These are phyloP conservation scores for Pseudoperonospora humuli DNA, from an alignment of 352 stramenopile genomes.

Conservation along the genomic window DNA sequence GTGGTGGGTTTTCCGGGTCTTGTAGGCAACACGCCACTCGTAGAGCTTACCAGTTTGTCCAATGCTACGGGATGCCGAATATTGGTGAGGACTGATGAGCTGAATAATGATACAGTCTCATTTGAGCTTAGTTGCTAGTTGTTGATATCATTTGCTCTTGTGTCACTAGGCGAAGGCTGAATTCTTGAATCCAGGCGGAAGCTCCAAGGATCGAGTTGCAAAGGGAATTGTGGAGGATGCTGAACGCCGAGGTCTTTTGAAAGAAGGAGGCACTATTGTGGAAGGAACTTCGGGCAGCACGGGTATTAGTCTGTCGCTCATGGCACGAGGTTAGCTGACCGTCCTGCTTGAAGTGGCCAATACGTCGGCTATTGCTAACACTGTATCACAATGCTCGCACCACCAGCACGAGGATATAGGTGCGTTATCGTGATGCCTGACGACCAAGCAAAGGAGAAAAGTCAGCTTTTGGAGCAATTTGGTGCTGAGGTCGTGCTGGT, in stretches of 20 bases:
- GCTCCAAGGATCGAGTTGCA: constrained; percentile 95
- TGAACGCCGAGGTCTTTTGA: constrained; percentile 84
- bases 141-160: neutral
- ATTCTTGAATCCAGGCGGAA: constrained; percentile 95
- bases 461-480: constrained; percentile 67
- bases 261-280: constrained; percentile 89
- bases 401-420: constrained; percentile 86
- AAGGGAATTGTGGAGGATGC: constrained; percentile 92
- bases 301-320: constrained; percentile 93
- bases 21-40: constrained; percentile 90
- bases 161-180: constrained; percentile 87
- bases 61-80: constrained; percentile 86
- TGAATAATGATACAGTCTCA: neutral
- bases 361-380: constrained; percentile 2
- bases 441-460: constrained; percentile 93
- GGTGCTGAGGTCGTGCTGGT: constrained; percentile 86
- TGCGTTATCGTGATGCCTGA: constrained; percentile 97
- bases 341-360: neutral
- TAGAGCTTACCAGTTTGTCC: constrained; percentile 88
- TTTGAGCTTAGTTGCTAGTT: neutral
- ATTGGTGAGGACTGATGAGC: constrained; percentile 32
- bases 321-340: constrained; percentile 62
- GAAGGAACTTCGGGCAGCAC: constrained; percentile 97
- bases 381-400: neutral
- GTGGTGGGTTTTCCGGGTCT: constrained; percentile 66